Conservation (phyloP, 495 filamentous ascomycete genomes). For the Xylaria scruposa region DNA sequence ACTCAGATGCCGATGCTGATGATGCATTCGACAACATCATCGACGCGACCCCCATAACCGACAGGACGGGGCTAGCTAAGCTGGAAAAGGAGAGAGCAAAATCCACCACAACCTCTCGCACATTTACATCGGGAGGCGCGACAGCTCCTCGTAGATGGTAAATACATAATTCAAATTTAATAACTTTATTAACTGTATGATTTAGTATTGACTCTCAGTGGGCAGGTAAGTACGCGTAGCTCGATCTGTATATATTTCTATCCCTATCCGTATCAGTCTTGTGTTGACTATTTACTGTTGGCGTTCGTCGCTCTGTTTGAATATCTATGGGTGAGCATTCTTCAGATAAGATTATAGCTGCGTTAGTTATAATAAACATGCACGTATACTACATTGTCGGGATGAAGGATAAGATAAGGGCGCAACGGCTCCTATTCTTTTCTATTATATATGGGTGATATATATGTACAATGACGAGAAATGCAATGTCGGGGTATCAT, state of each 20-base stretch:
- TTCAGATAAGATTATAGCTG: background rate
- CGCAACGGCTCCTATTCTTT: no score
- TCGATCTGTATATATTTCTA: background rate
- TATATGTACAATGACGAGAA: background rate
- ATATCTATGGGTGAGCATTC: background rate
- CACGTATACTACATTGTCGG: background rate
- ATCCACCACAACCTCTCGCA: constrained; percentile 36
- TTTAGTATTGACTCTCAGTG: background rate
- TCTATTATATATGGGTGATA: no score
- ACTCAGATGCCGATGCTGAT: constrained; percentile 56
- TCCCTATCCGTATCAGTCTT: background rate
- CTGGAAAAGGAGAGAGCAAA: constrained; percentile 54
- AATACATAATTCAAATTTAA: constrained; percentile 13
- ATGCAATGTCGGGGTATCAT: background rate
- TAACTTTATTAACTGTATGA: background rate
- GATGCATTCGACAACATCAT: constrained; percentile 87
- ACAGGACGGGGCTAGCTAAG: constrained; percentile 68
- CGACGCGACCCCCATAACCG: constrained; percentile 83
- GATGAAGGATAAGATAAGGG: no score
- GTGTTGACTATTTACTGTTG: background rate
- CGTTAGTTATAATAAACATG: background rate
- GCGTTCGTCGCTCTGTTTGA: background rate
- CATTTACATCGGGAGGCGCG: constrained; percentile 38
- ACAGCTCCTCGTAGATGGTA: constrained; percentile 39
- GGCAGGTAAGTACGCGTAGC: background rate